A percentile compares a stretch with the other conserved stretches of the same genome.
phyloP scores from a whole-genome alignment of 2,329 filamentous ascomycete species.

The Colletotrichum tropicale region DNA sequence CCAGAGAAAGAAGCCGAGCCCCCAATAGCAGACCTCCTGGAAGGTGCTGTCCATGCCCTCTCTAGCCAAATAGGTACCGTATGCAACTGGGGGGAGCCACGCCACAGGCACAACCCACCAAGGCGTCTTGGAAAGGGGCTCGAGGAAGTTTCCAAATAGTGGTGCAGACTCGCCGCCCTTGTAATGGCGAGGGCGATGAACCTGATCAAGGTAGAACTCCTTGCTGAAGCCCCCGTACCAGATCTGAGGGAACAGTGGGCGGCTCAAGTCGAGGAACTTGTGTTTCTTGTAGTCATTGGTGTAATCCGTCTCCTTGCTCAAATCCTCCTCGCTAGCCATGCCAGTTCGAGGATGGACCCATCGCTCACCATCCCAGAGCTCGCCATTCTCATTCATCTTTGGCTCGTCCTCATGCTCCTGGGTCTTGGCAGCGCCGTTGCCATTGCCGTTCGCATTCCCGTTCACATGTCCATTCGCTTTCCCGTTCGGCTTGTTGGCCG shows the following conservation, averaged over 20 bases:
- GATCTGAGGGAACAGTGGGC: slow-evolving; percentile 84
- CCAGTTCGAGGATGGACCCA: slow-evolving; percentile 72
- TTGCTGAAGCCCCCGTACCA: slow-evolving; percentile 90
- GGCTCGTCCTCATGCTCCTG: slow-evolving; percentile 31
- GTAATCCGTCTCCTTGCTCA: slow-evolving; percentile 84
- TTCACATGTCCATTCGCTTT: slow-evolving; percentile 31
- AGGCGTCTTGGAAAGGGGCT: slow-evolving; percentile 92
- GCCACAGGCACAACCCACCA: slow-evolving; percentile 89
- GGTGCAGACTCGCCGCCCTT: slow-evolving; percentile 91
- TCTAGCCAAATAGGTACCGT: slow-evolving; percentile 71
- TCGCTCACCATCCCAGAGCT: slow-evolving; percentile 20
- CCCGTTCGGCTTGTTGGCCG: slow-evolving; percentile 32
- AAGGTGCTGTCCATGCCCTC: slow-evolving; percentile 59
- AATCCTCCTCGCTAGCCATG: slow-evolving; percentile 86
- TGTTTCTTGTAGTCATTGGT: slow-evolving; percentile 80
- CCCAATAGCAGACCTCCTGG: slow-evolving; percentile 65
- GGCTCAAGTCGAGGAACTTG: slow-evolving; percentile 91
- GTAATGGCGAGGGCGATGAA: slow-evolving; percentile 95
- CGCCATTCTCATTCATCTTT: slow-evolving; percentile 27
- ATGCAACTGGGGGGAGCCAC: slow-evolving; percentile 83
- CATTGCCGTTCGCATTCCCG: slow-evolving; percentile 15
- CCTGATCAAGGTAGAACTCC: slow-evolving; percentile 95
- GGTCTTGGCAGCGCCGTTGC: slow-evolving; percentile 39
- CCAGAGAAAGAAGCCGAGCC: slow-evolving; percentile 79
- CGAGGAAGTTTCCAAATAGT: slow-evolving; percentile 97